Evolutionary conservation across 805 yeast genomes (phyloP).

Genomic region (Candida nanaspora): DNA sequence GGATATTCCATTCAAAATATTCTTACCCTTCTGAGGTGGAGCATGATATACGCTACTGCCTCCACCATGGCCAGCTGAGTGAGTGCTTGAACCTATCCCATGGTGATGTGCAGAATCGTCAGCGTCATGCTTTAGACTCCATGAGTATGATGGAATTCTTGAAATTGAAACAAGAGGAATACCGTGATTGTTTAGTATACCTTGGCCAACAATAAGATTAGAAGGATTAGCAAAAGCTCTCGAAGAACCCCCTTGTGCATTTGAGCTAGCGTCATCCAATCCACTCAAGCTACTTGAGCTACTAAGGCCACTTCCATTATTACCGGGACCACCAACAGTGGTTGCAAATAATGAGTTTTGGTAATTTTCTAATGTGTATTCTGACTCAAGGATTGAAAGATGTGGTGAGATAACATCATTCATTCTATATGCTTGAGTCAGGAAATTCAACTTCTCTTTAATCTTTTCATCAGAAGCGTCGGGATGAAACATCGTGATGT

Average conservation of each 20-base stretch:
- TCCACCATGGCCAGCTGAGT: background rate
- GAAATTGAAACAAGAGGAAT: constrained; percentile 23
- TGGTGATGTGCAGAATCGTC: constrained; percentile 11
- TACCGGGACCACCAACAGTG: no score
- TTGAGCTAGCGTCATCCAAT: constrained; percentile 8
- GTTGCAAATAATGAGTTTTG: constrained; percentile 18
- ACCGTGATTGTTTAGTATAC: constrained; percentile 26
- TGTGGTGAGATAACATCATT: constrained; percentile 11
- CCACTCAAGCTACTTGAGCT: background rate
- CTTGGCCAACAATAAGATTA: constrained; percentile 25
- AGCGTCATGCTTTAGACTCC: constrained; percentile 24
- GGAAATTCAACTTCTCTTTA: constrained; percentile 10
- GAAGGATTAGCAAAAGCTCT: constrained; percentile 12
- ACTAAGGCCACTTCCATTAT: constrained; percentile 7
- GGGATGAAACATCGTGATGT: constrained; percentile 9
- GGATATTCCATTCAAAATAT: constrained; percentile 18
- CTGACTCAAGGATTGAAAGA: constrained; percentile 11
- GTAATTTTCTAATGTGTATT: constrained; percentile 13
- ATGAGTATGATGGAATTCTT: constrained; percentile 27
- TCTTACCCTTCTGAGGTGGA: constrained; percentile 15
- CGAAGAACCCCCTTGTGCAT: constrained; percentile 3
- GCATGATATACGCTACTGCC: background rate
- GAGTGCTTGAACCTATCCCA: background rate
- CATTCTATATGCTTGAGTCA: constrained; percentile 16
- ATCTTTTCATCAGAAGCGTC: constrained; percentile 10